Percentiles rank a stretch among this genome's conserved stretches.
Evolutionary conservation across 345 rosid species (phyloP).

Genomic region (Mallotus nudiflorus): DNA sequence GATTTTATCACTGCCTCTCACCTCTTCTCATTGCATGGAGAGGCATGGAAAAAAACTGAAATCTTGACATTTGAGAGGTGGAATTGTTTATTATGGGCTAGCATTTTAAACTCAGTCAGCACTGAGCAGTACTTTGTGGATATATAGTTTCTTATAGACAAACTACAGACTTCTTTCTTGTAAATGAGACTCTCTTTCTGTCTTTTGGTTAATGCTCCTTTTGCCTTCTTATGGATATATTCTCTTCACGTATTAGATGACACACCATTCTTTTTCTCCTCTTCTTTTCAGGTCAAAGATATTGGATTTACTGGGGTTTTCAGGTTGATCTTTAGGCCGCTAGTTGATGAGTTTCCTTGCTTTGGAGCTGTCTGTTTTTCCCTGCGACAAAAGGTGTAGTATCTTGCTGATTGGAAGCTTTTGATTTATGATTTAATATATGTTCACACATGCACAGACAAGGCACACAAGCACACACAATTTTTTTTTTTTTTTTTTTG

Average conservation of each 20-base stretch:
- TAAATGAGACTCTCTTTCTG: not conserved
- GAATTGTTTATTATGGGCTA: not conserved
- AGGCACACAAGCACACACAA: not conserved
- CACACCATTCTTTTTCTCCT: constrained; percentile 12
- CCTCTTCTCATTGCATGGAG: not conserved
- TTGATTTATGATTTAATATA: constrained; percentile 1
- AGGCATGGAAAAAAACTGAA: not conserved
- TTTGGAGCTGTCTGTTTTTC: constrained; percentile 97
- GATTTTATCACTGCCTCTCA: not conserved
- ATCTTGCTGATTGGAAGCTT: constrained; percentile 15
- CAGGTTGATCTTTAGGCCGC: constrained; percentile 94
- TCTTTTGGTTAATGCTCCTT: not conserved
- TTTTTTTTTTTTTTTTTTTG: too few relatives aligned
- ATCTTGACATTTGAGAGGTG: not conserved
- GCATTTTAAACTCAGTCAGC: not conserved
- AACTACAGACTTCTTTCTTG: not conserved
- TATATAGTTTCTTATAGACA: too few relatives aligned
- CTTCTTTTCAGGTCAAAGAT: constrained; percentile 75
- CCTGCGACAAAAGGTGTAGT: constrained; percentile 74
- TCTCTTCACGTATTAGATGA: not conserved
- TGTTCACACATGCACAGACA: not conserved
- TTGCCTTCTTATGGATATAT: not conserved
- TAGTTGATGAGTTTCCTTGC: constrained; percentile 92
- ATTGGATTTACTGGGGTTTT: constrained; percentile 98
- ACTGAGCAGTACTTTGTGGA: not conserved